phyloP scores from a whole-genome alignment of 257 asterid genomes.

The Ajuga chamaepitys region DNA sequence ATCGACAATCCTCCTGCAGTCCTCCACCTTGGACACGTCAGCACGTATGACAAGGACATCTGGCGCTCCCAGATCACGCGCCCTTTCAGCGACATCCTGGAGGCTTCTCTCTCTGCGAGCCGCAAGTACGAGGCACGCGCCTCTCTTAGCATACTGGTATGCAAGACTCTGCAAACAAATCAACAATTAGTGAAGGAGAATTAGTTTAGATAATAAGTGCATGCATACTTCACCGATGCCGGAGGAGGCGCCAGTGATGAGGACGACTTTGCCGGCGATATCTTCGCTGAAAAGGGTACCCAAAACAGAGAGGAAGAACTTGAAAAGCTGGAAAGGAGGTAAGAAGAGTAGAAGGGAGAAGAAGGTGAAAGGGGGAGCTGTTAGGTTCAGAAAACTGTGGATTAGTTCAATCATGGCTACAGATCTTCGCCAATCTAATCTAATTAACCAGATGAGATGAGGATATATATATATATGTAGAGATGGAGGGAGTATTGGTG shows the following conservation, averaged over 20 bases:
- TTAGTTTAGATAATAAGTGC: not conserved
- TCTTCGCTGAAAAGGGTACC: slow-evolving; percentile 52
- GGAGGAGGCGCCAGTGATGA: slow-evolving; percentile 91
- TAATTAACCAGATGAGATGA: too few species aligned
- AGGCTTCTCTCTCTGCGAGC: slow-evolving; percentile 54
- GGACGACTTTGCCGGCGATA: slow-evolving; percentile 58
- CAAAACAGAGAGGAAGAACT: slow-evolving; percentile 43
- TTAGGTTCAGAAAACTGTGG: slow-evolving; percentile 51
- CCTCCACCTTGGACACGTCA: slow-evolving; percentile 44
- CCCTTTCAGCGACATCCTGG: slow-evolving; percentile 45
- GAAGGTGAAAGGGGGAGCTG: slow-evolving; percentile 63
- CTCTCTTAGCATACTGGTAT: slow-evolving; percentile 60
- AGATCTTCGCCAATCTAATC: too few species aligned
- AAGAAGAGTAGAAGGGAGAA: slow-evolving; percentile 45
- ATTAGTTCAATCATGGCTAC: slow-evolving; percentile 33
- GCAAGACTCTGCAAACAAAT: slow-evolving; percentile 34
- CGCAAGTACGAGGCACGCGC: slow-evolving; percentile 51
- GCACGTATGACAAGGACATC: slow-evolving; percentile 37
- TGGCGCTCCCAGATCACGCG: slow-evolving; percentile 41
- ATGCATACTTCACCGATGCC: slow-evolving; percentile 77
- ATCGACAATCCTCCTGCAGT: slow-evolving; percentile 44
- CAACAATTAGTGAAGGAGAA: not conserved
- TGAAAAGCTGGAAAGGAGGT: slow-evolving; percentile 62
- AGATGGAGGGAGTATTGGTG: slow-evolving; percentile 25
- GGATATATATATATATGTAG: not conserved